Conservation (phyloP, 1,284 basidiomycete genomes). For the Pseudozyma tsukubaensis region DNA sequence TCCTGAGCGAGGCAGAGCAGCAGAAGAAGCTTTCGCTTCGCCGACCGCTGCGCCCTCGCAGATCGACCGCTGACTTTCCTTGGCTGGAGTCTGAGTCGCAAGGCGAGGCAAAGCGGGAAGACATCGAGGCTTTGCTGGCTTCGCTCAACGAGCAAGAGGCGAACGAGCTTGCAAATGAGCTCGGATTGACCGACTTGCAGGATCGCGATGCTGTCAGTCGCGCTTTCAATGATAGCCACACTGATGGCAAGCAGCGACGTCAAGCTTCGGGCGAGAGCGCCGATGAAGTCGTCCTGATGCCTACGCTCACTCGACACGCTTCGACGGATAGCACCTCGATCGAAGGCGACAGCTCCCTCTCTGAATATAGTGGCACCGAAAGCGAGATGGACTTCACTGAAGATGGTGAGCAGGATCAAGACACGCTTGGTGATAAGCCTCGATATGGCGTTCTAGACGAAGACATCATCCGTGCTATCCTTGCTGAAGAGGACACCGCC, state of each 20-base stretch:
- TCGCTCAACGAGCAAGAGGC: conserved; percentile 45
- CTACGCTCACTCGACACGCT: conserved; percentile 20
- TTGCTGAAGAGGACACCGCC: conserved; percentile 21
- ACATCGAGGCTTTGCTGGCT: conserved; percentile 41
- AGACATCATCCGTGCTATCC: conserved; percentile 36
- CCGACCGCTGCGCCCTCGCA: conserved; percentile 33
- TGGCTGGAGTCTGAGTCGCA: conserved; percentile 30
- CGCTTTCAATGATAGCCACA: conserved; percentile 6
- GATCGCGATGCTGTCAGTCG: conserved; percentile 35
- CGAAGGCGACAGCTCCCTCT: conserved; percentile 40
- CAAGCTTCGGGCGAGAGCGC: conserved; percentile 18
- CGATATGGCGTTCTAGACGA: conserved; percentile 44
- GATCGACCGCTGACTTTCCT: conserved; percentile 43
- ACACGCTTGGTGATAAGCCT: conserved; percentile 20
- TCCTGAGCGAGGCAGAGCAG: conserved; percentile 46
- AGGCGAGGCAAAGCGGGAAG: conserved; percentile 18
- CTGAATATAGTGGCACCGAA: conserved; percentile 38
- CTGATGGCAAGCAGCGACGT: neutral
- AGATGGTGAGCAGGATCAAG: conserved; percentile 13
- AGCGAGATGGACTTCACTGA: conserved; percentile 29
- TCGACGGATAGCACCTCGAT: conserved; percentile 15
- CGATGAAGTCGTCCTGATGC: conserved; percentile 24
- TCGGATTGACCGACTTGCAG: conserved; percentile 37
- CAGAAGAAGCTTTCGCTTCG: conserved; percentile 42
- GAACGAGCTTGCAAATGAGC: conserved; percentile 46